Conservation (phyloP, 148 eudicot species). For the Polygonum maritimum region DNA sequence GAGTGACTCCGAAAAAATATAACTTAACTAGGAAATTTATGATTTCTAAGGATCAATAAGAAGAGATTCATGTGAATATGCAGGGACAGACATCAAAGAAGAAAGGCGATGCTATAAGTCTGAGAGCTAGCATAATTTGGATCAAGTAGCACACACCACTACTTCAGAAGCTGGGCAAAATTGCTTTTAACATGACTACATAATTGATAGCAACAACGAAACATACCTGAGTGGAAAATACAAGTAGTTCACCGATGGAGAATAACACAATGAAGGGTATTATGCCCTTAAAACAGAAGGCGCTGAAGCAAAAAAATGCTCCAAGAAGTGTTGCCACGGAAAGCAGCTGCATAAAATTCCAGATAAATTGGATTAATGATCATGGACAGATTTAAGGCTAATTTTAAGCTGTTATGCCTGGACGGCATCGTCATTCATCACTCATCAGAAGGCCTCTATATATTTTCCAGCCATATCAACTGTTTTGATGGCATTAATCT, state of each 20-base stretch:
- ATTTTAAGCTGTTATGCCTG: not conserved
- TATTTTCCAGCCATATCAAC: not conserved
- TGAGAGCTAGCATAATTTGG: not conserved
- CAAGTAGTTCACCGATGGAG: conserved; percentile 69
- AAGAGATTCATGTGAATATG: not conserved
- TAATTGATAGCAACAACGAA: not conserved
- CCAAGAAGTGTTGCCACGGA: conserved; percentile 67
- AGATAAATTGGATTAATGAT: not conserved
- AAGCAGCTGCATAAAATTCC: conserved; percentile 48
- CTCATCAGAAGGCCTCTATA: not conserved
- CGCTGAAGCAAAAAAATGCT: conserved; percentile 73
- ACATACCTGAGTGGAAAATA: conserved; percentile 91
- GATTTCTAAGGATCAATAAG: not conserved
- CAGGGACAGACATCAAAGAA: not conserved
- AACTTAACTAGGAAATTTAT: not conserved
- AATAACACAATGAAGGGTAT: conserved; percentile 56
- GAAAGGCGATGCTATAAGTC: not conserved
- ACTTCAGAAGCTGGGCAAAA: conserved; percentile 44
- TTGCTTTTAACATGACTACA: not conserved
- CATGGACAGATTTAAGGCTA: not conserved
- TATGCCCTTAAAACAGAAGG: conserved; percentile 68
- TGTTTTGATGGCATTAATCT: not conserved
- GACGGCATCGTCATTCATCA: not conserved
- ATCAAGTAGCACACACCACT: not conserved
- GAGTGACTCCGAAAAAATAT: not conserved